A percentile compares a stretch with the other conserved stretches of the same genome.
Conservation (phyloP, 768 basidiomycete genomes). For the Macrolepiota fuliginosa region DNA sequence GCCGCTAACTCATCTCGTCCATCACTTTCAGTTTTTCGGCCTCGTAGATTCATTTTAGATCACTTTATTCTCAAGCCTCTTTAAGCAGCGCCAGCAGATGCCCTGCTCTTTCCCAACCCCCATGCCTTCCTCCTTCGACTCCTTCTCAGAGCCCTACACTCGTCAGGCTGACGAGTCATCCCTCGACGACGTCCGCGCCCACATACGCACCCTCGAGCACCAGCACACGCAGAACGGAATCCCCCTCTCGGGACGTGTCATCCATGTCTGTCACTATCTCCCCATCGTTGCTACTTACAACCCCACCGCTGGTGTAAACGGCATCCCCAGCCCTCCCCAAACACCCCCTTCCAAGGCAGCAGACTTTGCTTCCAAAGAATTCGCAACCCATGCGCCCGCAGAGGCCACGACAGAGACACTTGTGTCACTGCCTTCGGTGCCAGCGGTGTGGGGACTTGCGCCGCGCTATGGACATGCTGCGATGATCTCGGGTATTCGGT, state of each 20-base stretch:
- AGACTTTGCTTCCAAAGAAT: constrained; percentile 35
- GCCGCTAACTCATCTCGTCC: constrained; percentile 11
- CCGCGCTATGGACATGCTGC: constrained; percentile 90
- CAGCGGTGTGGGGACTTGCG: constrained; percentile 66
- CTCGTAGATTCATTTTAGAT: constrained; percentile 1
- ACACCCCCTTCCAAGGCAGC: constrained; percentile 65
- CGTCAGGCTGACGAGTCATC: constrained; percentile 63
- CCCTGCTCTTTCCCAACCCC: not conserved
- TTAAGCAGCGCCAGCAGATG: not conserved
- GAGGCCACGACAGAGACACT: no score
- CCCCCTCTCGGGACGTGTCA: constrained; percentile 80
- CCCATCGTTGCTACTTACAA: constrained; percentile 71
- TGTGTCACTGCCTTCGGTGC: not conserved
- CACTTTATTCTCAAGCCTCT: not conserved
- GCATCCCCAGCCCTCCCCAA: constrained; percentile 69
- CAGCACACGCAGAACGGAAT: constrained; percentile 69
- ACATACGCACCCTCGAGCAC: constrained; percentile 70
- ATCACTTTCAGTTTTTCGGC: constrained; percentile 11
- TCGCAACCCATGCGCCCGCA: no score
- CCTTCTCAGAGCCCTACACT: constrained; percentile 70
- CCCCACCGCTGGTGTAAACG: constrained; percentile 27
- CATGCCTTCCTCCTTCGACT: constrained; percentile 48
- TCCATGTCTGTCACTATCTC: constrained; percentile 91
- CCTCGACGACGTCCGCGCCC: constrained; percentile 69
- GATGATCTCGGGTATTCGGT: constrained; percentile 91